phyloP scores from a whole-genome alignment of 2,329 filamentous ascomycete genomes.

The Zasmidium angulare region DNA sequence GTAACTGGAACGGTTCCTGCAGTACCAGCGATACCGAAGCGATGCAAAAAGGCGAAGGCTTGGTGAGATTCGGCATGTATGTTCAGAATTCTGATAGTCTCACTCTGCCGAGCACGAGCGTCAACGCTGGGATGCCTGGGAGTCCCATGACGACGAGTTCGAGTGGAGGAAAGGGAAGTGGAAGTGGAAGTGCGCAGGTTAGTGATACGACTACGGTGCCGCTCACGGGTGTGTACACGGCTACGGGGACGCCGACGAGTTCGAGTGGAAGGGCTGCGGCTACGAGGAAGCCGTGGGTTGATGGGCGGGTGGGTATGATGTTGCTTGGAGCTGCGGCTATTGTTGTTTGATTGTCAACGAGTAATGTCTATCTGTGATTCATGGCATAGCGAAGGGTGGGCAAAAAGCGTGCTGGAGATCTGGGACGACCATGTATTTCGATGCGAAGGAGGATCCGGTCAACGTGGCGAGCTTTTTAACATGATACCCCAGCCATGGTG shows the following conservation, averaged over 20 bases:
- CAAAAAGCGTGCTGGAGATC: no score
- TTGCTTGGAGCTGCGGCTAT: background rate
- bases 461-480: no score
- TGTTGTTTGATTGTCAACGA: background rate
- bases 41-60: slow-evolving; percentile 52
- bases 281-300: background rate
- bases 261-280: background rate
- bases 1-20: slow-evolving; percentile 55
- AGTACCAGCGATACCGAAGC: slow-evolving; percentile 50
- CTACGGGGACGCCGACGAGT: slow-evolving; percentile 38
- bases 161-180: slow-evolving; percentile 11
- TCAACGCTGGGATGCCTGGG: slow-evolving; percentile 35
- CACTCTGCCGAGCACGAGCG: slow-evolving; percentile 34
- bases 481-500: no score
- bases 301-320: background rate
- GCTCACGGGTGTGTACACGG: slow-evolving; percentile 40
- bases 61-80: slow-evolving; percentile 61
- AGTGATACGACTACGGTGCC: slow-evolving; percentile 14
- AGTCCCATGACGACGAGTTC: slow-evolving; percentile 26
- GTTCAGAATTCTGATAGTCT: slow-evolving; percentile 43
- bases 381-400: no score
- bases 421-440: no score
- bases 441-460: no score
- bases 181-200: slow-evolving; percentile 11
- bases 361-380: no score